These are phyloP conservation scores for Metschnikowia reukaufii DNA, from an alignment of 805 yeast genomes.

Conservation along the genomic window DNA sequence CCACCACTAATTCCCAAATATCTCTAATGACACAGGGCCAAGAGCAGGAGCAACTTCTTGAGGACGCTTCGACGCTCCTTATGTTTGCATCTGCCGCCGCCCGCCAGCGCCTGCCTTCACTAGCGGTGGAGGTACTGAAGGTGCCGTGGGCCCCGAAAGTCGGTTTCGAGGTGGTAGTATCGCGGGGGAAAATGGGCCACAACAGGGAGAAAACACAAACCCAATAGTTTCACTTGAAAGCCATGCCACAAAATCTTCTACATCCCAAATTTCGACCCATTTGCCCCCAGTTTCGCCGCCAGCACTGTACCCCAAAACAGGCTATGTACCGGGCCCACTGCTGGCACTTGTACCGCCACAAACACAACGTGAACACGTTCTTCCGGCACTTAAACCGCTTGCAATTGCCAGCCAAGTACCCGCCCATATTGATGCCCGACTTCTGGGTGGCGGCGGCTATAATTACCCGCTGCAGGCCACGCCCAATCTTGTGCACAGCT, in stretches of 20 bases:
- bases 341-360: conserved; percentile 6
- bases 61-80: conserved; percentile 61
- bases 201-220: no score
- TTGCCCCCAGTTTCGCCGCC: background rate
- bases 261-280: background rate
- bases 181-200: no score
- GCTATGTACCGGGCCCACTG: no score
- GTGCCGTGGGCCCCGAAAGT: background rate
- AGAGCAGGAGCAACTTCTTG: conserved; percentile 44
- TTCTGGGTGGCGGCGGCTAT: conserved; percentile 3
- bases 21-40: conserved; percentile 17
- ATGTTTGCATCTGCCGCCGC: conserved; percentile 61
- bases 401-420: background rate
- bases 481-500: no score
- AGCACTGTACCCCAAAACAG: conserved; percentile 1
- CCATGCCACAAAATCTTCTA: no score
- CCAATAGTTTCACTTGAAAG: no score
- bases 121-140: background rate
- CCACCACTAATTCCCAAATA: background rate
- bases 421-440: background rate
- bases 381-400: conserved; percentile 8
- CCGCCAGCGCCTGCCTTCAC: conserved; percentile 32
- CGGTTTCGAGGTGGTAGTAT: no score
- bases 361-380: background rate
- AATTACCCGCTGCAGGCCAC: conserved; percentile 3